Base-by-base conservation (phyloP, 768 basidiomycete species). In the Leccinum variicolor region DNA sequence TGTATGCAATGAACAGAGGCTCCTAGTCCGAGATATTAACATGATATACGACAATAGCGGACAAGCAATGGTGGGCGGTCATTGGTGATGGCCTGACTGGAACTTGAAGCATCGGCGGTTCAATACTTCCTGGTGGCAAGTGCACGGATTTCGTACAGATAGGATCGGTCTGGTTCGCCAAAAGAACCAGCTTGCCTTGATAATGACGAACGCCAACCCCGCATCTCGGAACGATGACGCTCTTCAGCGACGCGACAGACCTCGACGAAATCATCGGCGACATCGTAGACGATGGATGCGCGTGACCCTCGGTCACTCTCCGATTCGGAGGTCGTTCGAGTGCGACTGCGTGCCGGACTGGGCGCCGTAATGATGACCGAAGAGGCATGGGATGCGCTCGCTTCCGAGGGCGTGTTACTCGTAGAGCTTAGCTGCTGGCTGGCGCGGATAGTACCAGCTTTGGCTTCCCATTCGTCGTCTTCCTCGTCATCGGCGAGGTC, bases 401-500 rank as follows among this genome's bases (percentile, higher is more conserved):
- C 64, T 53, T 70, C 69, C 14, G 68, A 72, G 13, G 61, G 51
- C 4, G 63, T 31, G 70, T 69, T 55, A 69, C 50, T 54, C 26
- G 54, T n/a, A 58, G 67, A 52, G 72, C 74, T 51, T 53, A 77
- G 79, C 53, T 79, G 79, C 55, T 78, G 73, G 62, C 72, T 81
- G 25, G 87, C 85, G 49, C 89, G 88, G 52, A 95, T 92, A 1
- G 93, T 94, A 26, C 86, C 89, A 21, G 85, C 87, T 62, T 86
- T 87, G 28, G 79, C 78, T 68, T 88, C 88, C 84, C 86, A 89
- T 21, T 73, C 78, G 54, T 82, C 82, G 50, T 82, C 82, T 57
- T 92, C 88, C 69, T 95, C 94, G 64, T 96, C 95, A 62, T 96
- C 94, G 3, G 89, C 91, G 28, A 94, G 82, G 63, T 92, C 89